Evolutionary conservation across 495 filamentous ascomycete species (phyloP).

Genomic region (Aspergillus wentii): DNA sequence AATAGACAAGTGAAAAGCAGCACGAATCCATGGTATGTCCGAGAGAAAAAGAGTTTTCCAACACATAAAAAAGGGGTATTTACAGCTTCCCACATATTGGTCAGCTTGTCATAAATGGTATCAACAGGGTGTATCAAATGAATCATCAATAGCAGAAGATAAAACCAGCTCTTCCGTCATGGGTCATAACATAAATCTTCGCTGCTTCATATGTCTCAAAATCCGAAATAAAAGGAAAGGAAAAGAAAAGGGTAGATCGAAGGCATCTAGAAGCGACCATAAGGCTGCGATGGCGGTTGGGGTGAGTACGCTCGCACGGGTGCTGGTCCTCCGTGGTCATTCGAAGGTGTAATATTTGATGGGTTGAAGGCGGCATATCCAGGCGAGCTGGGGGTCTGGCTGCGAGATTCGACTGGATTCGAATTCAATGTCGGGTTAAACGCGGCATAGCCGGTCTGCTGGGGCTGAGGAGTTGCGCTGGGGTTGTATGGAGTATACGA

Average conservation of each 20-base stretch:
- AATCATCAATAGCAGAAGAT: background rate
- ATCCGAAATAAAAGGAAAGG: background rate
- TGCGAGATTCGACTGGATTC: no score
- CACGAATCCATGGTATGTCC: no score
- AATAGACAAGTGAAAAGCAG: no score
- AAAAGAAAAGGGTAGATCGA: background rate
- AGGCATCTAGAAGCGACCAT: background rate
- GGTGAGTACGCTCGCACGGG: background rate
- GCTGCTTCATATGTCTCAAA: no score
- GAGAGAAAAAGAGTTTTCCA: no score
- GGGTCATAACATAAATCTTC: no score
- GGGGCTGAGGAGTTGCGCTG: background rate
- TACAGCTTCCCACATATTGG: background rate
- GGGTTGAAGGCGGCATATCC: background rate
- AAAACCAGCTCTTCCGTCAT: slow-evolving; percentile 1
- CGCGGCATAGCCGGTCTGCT: background rate
- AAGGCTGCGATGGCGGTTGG: background rate
- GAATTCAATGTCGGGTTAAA: background rate
- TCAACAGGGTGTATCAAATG: no score
- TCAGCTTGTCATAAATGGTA: background rate
- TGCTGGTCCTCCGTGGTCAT: background rate
- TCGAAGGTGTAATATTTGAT: background rate
- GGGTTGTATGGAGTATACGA: background rate
- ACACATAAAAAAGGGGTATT: no score
- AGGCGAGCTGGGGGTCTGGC: background rate